These are phyloP conservation scores for Nicotiana attenuata DNA, from an alignment of 257 asterid species.

Conservation along the genomic window DNA sequence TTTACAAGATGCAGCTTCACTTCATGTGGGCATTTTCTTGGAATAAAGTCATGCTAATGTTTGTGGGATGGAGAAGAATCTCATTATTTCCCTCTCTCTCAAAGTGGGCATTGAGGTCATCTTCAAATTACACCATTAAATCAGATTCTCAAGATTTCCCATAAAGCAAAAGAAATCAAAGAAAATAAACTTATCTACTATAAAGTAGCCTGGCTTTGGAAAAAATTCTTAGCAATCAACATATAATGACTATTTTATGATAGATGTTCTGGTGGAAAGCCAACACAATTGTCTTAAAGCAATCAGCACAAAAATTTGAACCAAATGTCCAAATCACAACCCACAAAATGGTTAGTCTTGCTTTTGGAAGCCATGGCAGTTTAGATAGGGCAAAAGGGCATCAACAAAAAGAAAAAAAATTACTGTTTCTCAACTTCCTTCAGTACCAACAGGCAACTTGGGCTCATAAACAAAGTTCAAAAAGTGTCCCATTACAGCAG, in stretches of 20 bases:
- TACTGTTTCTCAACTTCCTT: background rate
- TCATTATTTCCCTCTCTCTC: conserved; percentile 8
- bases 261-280: conserved; percentile 2
- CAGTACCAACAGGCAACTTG: background rate
- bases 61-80: conserved; percentile 9
- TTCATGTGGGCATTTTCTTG: conserved; percentile 18
- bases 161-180: conserved; percentile 10
- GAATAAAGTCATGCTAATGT: conserved; percentile 4
- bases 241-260: background rate
- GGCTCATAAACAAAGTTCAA: background rate
- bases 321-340: background rate
- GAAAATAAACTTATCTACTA: background rate
- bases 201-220: background rate
- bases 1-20: conserved; percentile 6
- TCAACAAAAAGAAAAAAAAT: background rate
- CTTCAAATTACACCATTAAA: conserved; percentile 22
- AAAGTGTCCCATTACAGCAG: background rate
- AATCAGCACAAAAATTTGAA: background rate
- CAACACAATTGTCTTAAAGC: background rate
- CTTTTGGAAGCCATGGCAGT: background rate
- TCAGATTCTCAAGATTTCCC: conserved; percentile 23
- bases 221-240: background rate
- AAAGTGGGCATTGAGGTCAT: conserved; percentile 17
- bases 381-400: background rate
- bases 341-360: background rate